These are phyloP conservation scores for Phaeoacremonium minimum DNA, from an alignment of 2,329 filamentous ascomycete genomes.

Conservation along the genomic window DNA sequence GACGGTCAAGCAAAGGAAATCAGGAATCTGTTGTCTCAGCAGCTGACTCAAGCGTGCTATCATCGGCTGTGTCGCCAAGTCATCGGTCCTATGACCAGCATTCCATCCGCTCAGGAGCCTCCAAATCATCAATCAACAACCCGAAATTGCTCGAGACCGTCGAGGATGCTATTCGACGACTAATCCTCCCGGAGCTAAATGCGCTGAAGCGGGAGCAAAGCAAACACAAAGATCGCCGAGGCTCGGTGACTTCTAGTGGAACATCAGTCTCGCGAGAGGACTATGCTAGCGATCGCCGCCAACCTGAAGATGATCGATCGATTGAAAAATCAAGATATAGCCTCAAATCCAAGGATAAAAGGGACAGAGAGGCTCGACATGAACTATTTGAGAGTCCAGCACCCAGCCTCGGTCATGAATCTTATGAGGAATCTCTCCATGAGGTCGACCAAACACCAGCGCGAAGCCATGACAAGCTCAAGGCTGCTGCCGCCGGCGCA, in stretches of 20 bases:
- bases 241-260: slow-evolving; percentile 56
- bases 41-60: slow-evolving; percentile 50
- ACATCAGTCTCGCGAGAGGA: slow-evolving; percentile 53
- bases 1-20: slow-evolving; percentile 46
- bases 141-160: slow-evolving; percentile 87
- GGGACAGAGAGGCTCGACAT: slow-evolving; percentile 51
- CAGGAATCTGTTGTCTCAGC: slow-evolving; percentile 50
- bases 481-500: slow-evolving; percentile 39
- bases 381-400: slow-evolving; percentile 47
- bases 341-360: slow-evolving; percentile 34
- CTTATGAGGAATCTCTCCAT: slow-evolving; percentile 31
- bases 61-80: slow-evolving; percentile 47
- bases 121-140: slow-evolving; percentile 79
- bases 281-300: slow-evolving; percentile 54
- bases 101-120: slow-evolving; percentile 45
- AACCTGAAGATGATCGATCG: slow-evolving; percentile 50
- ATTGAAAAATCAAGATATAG: slow-evolving; percentile 53
- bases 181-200: slow-evolving; percentile 88
- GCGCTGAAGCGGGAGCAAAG: slow-evolving; percentile 88
- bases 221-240: slow-evolving; percentile 65
- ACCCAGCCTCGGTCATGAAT: slow-evolving; percentile 43
- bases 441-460: slow-evolving; percentile 41
- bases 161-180: slow-evolving; percentile 83
- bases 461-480: slow-evolving; percentile 38
- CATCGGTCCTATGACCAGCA: slow-evolving; percentile 53